phyloP scores from a whole-genome alignment of 768 basidiomycete genomes.

The Russula sp. region DNA sequence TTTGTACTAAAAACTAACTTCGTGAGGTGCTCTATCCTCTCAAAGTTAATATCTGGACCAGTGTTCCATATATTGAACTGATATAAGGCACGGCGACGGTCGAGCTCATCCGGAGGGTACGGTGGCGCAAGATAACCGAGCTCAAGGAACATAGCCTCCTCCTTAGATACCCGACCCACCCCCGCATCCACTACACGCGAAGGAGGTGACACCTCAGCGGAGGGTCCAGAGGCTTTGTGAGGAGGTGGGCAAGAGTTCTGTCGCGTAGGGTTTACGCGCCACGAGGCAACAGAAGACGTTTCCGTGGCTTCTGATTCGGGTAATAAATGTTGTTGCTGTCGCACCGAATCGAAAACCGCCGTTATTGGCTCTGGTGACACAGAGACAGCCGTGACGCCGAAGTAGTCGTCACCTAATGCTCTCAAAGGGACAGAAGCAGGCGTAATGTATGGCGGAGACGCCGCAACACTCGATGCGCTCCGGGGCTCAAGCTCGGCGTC shows the following conservation, averaged over 20 bases:
- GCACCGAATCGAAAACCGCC: conserved; percentile 8
- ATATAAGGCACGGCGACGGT: conserved; percentile 79
- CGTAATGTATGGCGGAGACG: conserved; percentile 32
- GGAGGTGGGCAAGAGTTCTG: conserved; percentile 67
- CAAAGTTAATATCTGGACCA: conserved; percentile 83
- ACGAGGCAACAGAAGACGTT: conserved; percentile 49
- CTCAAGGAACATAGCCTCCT: conserved; percentile 63
- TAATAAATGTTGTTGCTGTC: conserved; percentile 31
- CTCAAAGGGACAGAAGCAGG: conserved; percentile 34
- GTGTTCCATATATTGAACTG: conserved; percentile 94
- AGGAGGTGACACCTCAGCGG: conserved; percentile 28
- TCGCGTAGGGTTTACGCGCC: conserved; percentile 54
- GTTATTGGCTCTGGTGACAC: conserved; percentile 4
- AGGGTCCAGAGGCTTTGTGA: conserved; percentile 24
- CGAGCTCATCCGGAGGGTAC: conserved; percentile 78
- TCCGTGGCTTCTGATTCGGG: conserved; percentile 37
- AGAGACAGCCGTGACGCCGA: conserved; percentile 24
- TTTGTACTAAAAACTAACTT: conserved; percentile 92
- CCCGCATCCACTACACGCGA: conserved; percentile 34
- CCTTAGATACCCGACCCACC: conserved; percentile 55
- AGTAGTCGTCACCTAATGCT: conserved; percentile 35
- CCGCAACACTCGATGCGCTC: conserved; percentile 23
- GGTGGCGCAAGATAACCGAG: conserved; percentile 76
- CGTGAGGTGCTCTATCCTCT: conserved; percentile 88
- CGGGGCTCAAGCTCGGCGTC: conserved; percentile 1